A percentile compares a stretch with the other conserved stretches of the same genome.
These are phyloP conservation scores for Aspergillus ochraceus DNA, from an alignment of 2,329 filamentous ascomycete genomes.

Conservation along the genomic window DNA sequence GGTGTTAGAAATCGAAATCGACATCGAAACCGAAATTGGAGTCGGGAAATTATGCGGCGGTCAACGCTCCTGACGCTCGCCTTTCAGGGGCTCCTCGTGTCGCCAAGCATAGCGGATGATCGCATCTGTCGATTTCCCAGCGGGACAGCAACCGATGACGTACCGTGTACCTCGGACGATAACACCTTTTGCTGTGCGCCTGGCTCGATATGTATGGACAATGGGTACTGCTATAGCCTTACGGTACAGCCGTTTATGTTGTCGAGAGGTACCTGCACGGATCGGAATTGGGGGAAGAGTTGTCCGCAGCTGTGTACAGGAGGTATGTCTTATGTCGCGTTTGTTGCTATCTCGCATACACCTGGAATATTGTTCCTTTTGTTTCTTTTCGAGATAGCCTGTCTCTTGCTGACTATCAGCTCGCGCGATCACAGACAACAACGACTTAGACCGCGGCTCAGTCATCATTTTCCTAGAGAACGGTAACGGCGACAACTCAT, in stretches of 20 bases:
- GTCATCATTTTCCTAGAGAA: background rate
- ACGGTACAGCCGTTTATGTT: background rate
- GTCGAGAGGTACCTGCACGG: background rate
- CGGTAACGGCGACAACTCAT: background rate
- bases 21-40: too few relatives aligned
- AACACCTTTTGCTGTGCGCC: background rate
- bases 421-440: background rate
- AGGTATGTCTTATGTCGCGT: background rate
- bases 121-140: background rate
- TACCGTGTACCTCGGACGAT: background rate
- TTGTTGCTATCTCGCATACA: background rate
- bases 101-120: background rate
- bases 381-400: too few relatives aligned
- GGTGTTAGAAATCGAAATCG: too few relatives aligned
- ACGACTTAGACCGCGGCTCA: background rate
- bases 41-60: background rate
- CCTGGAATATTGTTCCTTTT: too few relatives aligned
- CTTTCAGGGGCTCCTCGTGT: background rate
- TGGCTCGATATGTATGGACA: background rate
- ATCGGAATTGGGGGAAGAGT: background rate
- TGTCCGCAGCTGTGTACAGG: background rate
- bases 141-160: background rate
- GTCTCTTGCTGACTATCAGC: too few relatives aligned
- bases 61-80: background rate
- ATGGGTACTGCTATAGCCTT: background rate